Percentiles rank a stretch among this genome's conserved stretches.
Evolutionary conservation across 1,284 basidiomycete species (phyloP).

Genomic region (Fomitopsis schrenkii): DNA sequence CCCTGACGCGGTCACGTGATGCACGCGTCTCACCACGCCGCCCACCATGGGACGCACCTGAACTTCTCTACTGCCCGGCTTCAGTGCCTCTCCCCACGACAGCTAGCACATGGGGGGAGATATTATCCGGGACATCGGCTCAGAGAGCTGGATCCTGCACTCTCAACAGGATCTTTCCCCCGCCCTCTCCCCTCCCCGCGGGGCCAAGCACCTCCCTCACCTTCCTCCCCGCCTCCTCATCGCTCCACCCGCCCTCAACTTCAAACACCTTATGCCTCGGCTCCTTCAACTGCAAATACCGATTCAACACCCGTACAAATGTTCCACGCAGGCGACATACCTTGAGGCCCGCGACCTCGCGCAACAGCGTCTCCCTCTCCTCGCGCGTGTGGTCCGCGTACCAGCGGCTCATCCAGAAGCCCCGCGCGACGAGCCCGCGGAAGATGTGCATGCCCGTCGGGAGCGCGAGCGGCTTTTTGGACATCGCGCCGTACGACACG

Average conservation of each 20-base stretch:
- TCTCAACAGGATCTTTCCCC: slow-evolving; percentile 69
- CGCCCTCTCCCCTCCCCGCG: slow-evolving; percentile 50
- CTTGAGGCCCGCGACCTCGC: slow-evolving; percentile 50
- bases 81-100: too few relatives aligned
- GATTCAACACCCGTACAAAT: too few relatives aligned
- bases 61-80: too few relatives aligned
- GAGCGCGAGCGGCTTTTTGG: slow-evolving; percentile 73
- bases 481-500: slow-evolving; percentile 89
- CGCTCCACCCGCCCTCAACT: slow-evolving; percentile 43
- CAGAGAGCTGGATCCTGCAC: slow-evolving; percentile 33
- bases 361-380: slow-evolving; percentile 42
- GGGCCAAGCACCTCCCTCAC: slow-evolving; percentile 46
- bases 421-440: slow-evolving; percentile 66
- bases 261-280: slow-evolving; percentile 66
- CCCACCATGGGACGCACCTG: too few relatives aligned
- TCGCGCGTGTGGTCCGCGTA: slow-evolving; percentile 42
- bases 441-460: slow-evolving; percentile 82
- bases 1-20: too few relatives aligned
- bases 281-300: slow-evolving; percentile 46
- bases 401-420: slow-evolving; percentile 81
- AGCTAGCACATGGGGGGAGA: too few relatives aligned
- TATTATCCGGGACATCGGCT: background rate
- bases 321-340: slow-evolving; percentile 24
- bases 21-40: too few relatives aligned
- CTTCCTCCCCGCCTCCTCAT: slow-evolving; percentile 45